phyloP scores from a whole-genome alignment of 805 yeast genomes.

The Kuraishia piskuri region DNA sequence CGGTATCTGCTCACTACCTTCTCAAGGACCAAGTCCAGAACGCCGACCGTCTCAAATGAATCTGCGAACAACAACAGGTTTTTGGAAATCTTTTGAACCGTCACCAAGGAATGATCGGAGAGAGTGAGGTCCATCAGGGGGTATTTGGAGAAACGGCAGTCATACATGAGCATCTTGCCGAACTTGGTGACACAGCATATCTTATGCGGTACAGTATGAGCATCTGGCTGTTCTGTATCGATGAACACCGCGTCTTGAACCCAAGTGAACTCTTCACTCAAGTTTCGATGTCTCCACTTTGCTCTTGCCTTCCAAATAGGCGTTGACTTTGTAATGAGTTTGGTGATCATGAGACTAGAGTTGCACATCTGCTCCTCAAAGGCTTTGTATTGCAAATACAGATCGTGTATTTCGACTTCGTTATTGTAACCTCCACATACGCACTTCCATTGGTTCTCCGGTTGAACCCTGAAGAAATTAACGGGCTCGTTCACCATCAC shows the following conservation, averaged over 20 bases:
- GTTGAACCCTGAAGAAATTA: constrained; percentile 5
- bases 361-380: constrained; percentile 5
- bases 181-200: constrained; percentile 15
- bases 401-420: constrained; percentile 5
- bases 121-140: constrained; percentile 14
- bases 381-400: constrained; percentile 3
- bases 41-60: constrained; percentile 15
- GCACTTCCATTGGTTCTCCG: constrained; percentile 5
- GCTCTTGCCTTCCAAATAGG: constrained; percentile 15
- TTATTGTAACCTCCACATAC: constrained; percentile 9
- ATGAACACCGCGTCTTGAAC: constrained; percentile 15
- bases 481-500: constrained; percentile 7
- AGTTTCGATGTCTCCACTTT: constrained; percentile 2
- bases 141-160: constrained; percentile 14
- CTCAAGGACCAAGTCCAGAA: constrained; percentile 13
- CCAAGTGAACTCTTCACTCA: constrained; percentile 17
- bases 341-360: constrained; percentile 9
- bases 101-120: constrained; percentile 16
- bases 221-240: neutral
- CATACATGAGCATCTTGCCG: constrained; percentile 16
- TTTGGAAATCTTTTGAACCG: constrained; percentile 6
- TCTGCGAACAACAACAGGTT: constrained; percentile 15
- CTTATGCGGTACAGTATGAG: neutral
- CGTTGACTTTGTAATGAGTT: constrained; percentile 11
- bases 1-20: constrained; percentile 11